Conservation (phyloP, 768 basidiomycete genomes). For the Pilatotrama ljubarskyi region DNA sequence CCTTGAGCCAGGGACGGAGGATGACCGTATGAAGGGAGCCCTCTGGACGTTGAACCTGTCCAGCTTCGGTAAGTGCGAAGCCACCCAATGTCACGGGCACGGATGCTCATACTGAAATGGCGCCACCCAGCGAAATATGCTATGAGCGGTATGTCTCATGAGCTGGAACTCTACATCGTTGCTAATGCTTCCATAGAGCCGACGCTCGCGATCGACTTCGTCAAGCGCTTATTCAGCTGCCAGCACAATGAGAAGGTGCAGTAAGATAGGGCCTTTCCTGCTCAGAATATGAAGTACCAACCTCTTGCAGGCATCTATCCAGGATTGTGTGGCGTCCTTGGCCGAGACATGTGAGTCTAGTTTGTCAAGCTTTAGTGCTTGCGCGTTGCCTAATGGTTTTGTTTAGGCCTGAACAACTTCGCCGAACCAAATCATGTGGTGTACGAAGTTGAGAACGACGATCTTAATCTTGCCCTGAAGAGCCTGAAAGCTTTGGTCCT, state of each 20-base stretch:
- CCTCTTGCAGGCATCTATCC: slow-evolving; percentile 63
- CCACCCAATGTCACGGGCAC: not conserved
- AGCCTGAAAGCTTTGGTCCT: slow-evolving; percentile 40
- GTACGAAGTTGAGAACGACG: slow-evolving; percentile 50
- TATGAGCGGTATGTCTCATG: slow-evolving; percentile 35
- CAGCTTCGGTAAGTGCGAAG: slow-evolving; percentile 48
- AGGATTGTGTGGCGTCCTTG: slow-evolving; percentile 64
- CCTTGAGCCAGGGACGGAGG: slow-evolving; percentile 69
- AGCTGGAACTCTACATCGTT: too few species aligned
- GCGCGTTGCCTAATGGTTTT: not conserved
- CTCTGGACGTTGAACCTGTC: slow-evolving; percentile 73
- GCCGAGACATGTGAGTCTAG: slow-evolving; percentile 56
- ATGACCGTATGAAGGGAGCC: slow-evolving; percentile 92
- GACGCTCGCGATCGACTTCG: slow-evolving; percentile 55
- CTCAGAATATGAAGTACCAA: not conserved
- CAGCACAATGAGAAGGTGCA: slow-evolving; percentile 82
- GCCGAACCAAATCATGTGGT: slow-evolving; percentile 60
- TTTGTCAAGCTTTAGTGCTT: slow-evolving; percentile 9
- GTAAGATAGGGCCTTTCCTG: not conserved
- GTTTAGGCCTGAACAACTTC: slow-evolving; percentile 58
- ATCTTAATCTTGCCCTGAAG: slow-evolving; percentile 39
- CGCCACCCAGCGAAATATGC: slow-evolving; percentile 40
- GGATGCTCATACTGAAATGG: too few species aligned
- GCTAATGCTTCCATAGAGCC: slow-evolving; percentile 49
- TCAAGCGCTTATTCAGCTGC: slow-evolving; percentile 64